Evolutionary conservation across 179 eudicot genomes (phyloP).

Genomic region (Dionaea muscipula): DNA sequence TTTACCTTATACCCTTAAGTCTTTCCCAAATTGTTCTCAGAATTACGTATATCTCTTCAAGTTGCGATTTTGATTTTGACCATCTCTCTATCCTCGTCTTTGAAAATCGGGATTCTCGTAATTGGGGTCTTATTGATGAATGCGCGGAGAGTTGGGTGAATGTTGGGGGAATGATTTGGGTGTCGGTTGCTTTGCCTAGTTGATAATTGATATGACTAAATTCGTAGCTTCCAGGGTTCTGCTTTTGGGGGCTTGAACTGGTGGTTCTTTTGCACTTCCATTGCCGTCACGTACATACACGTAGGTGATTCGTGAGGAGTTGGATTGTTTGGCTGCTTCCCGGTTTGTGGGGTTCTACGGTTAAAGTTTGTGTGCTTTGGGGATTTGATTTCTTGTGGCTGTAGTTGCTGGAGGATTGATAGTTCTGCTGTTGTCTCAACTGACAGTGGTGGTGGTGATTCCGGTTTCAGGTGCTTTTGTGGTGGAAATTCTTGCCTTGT

Average conservation of each 20-base stretch:
- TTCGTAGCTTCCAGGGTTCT: neutral
- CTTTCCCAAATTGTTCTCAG: too few relatives aligned
- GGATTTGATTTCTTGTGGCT: neutral
- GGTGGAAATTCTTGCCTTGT: neutral
- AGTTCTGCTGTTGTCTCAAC: neutral
- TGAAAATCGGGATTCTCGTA: neutral
- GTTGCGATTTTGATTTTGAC: too few relatives aligned
- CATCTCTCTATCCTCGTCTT: too few relatives aligned
- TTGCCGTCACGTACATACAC: neutral
- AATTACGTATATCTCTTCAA: too few relatives aligned
- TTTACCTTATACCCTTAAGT: too few relatives aligned
- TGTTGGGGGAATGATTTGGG: conserved; percentile 9
- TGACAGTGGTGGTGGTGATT: neutral
- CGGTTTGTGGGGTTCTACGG: neutral
- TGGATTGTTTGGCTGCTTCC: neutral
- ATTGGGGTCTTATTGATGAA: conserved; percentile 19
- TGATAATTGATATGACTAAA: too few relatives aligned
- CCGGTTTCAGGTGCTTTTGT: neutral
- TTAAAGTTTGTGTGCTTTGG: neutral
- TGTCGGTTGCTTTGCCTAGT: conserved; percentile 3
- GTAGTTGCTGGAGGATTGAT: neutral
- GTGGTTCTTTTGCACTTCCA: neutral
- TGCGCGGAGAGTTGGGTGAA: conserved; percentile 9
- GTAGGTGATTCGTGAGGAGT: neutral
- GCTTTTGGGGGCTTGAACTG: neutral